Evolutionary conservation across 371 early-diverging fungal species (phyloP).

Genomic region (Saksenaea oblongispora): DNA sequence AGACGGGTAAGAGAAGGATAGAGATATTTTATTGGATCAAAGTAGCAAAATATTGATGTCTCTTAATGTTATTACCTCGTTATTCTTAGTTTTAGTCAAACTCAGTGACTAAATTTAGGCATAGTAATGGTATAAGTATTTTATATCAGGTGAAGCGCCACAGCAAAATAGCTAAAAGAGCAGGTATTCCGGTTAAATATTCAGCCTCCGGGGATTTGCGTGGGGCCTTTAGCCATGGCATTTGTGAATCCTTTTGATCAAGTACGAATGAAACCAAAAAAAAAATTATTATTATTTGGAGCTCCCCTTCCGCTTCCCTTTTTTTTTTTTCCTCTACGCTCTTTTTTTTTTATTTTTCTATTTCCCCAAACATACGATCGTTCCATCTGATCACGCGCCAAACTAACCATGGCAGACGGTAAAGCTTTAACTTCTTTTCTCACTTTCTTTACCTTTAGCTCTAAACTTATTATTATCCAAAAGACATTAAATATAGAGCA

Average conservation of each 20-base stretch:
- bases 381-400: constrained; percentile 4
- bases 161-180: too few species aligned
- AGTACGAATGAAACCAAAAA: constrained; percentile 2
- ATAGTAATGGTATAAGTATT: too few species aligned
- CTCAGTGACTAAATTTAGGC: too few species aligned
- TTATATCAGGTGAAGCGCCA: too few species aligned
- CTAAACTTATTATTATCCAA: not conserved
- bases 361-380: not conserved
- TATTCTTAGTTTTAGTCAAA: too few species aligned
- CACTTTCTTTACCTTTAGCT: not conserved
- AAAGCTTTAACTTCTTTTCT: not conserved
- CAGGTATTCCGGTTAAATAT: not conserved
- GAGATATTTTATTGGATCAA: too few species aligned
- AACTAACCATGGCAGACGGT: not conserved
- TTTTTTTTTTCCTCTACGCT: not conserved
- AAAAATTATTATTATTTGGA: not conserved
- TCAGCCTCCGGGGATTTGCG: not conserved
- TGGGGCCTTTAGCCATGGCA: not conserved
- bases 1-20: too few species aligned
- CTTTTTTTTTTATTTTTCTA: not conserved
- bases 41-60: too few species aligned
- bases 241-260: not conserved
- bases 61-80: too few species aligned
- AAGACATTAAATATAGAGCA: constrained; percentile 31
- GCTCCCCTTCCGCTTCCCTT: constrained; percentile 6